phyloP scores from a whole-genome alignment of 2,329 filamentous ascomycete species.

The Penicillium sp. region DNA sequence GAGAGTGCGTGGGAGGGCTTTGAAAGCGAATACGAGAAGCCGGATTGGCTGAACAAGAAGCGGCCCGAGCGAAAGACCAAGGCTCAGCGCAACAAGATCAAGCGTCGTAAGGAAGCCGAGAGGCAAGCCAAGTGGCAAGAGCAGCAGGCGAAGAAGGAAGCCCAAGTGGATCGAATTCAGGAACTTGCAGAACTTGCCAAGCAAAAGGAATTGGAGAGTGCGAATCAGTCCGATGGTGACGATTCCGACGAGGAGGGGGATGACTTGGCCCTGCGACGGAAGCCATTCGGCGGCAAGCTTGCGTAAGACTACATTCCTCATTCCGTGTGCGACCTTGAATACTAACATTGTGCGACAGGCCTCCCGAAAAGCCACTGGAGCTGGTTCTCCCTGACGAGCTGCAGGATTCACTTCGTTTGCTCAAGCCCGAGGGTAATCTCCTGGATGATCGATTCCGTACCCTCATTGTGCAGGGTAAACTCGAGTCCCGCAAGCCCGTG shows the following conservation, averaged over 20 bases:
- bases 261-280: constrained; percentile 61
- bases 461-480: constrained; percentile 78
- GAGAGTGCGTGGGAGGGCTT: constrained; percentile 89
- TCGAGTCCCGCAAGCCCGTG: constrained; percentile 74
- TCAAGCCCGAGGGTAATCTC: constrained; percentile 94
- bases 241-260: constrained; percentile 50
- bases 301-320: constrained; percentile 33
- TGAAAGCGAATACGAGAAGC: constrained; percentile 70
- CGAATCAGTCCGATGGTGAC: constrained; percentile 31
- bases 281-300: constrained; percentile 62
- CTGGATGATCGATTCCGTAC: constrained; percentile 87
- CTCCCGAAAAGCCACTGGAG: constrained; percentile 71
- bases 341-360: constrained; percentile 24
- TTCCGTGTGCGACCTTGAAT: not conserved
- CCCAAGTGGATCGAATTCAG: constrained; percentile 66
- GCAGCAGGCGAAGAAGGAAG: constrained; percentile 65
- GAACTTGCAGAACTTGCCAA: constrained; percentile 54
- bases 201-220: constrained; percentile 46
- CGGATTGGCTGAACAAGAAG: constrained; percentile 63
- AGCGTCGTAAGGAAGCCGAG: constrained; percentile 83
- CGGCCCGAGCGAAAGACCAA: constrained; percentile 78
- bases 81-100: constrained; percentile 77
- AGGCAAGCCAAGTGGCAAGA: constrained; percentile 67
- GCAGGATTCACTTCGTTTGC: constrained; percentile 69
- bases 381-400: constrained; percentile 76